Evolutionary conservation across 768 basidiomycete genomes (phyloP), one percentile per base, ranked within the genome.

Genomic region (Boletus fagicola): DNA sequence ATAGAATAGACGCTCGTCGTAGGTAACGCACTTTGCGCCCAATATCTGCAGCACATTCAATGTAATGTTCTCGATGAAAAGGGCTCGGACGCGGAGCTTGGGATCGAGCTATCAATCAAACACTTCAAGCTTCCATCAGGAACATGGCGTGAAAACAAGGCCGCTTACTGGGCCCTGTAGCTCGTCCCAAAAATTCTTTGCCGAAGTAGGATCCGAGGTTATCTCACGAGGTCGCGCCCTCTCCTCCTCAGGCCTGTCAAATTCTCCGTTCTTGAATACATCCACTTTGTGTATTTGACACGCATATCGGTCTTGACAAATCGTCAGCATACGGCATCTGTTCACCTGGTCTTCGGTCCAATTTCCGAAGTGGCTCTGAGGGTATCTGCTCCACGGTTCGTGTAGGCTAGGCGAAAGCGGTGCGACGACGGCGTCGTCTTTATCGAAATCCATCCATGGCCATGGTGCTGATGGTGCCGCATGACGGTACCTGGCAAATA

Each of bases 361-460:
- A 57, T 83, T 85, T 11, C 79, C 79, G 59, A 80, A 85, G 15
- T 77, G 67, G 1, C 78, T 76, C 56, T 81, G 78, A 0, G 83
- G 83, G 61, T 84, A 84, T 57, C 52, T 47, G 6, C 54, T 33
- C 77, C 77, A 78, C 4, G 18, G 48, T 11, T 57, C 40, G 26
- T 28, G 8, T 15, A 22, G 16, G 4, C 1, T 15, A 10, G 57
- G 61, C 4, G 59, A 35, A 7, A 60, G 50, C 1, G 51, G 50
- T 3, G 22, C 26, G 9, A 72, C 64, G 12, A 58, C 20, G 4
- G 61, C 55, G 0, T 43, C 51, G 52, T 68, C 72, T 39, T 52
- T 54, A 57, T 67, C 60, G 35, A 77, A 68, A 58, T 77, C 72
- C 59, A 77, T 70, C 68, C 73, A 77, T 18, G 75, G 76, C 76